Evolutionary conservation across 139 green algal species (phyloP).

Genomic region (Picochlorum sp.): DNA sequence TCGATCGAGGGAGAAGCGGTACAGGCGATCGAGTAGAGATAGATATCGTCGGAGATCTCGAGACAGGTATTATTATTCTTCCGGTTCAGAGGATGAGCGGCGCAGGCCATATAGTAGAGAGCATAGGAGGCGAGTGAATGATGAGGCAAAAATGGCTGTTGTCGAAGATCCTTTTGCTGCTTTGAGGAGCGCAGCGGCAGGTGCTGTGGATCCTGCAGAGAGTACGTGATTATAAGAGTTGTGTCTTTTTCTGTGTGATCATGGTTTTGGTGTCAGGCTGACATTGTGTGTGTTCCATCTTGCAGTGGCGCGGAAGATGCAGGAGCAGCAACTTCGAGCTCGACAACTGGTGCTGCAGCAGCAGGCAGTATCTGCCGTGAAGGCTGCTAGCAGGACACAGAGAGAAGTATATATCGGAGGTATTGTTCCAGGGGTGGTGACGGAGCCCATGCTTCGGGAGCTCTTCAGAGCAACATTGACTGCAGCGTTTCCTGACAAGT

Average conservation of each 20-base stretch:
- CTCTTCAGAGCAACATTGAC: slow-evolving; percentile 72
- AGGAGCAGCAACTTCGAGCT: slow-evolving; percentile 69
- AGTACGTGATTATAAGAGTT: slow-evolving; percentile 16
- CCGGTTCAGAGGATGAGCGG: slow-evolving; percentile 24
- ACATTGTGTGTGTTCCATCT: slow-evolving; percentile 10
- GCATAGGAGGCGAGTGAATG: slow-evolving; percentile 15
- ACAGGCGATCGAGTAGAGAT: background rate
- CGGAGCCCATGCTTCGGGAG: slow-evolving; percentile 48
- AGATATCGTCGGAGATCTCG: background rate
- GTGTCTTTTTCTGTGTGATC: background rate
- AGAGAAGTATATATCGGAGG: slow-evolving; percentile 76
- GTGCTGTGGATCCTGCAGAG: slow-evolving; percentile 12
- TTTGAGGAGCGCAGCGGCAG: slow-evolving; percentile 15
- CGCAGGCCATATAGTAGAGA: slow-evolving; percentile 39
- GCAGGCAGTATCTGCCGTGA: slow-evolving; percentile 56
- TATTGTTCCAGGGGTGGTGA: slow-evolving; percentile 61
- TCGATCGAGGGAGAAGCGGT: background rate
- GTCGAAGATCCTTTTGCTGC: slow-evolving; percentile 36
- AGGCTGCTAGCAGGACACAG: slow-evolving; percentile 63
- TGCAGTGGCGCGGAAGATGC: slow-evolving; percentile 42
- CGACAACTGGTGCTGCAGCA: slow-evolving; percentile 75
- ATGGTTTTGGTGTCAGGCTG: background rate
- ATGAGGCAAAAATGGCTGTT: slow-evolving; percentile 2
- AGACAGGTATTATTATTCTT: background rate
- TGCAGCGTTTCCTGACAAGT: slow-evolving; percentile 51